These are phyloP conservation scores for Crassisporium funariophilum DNA, from an alignment of 768 basidiomycete genomes.

Conservation along the genomic window DNA sequence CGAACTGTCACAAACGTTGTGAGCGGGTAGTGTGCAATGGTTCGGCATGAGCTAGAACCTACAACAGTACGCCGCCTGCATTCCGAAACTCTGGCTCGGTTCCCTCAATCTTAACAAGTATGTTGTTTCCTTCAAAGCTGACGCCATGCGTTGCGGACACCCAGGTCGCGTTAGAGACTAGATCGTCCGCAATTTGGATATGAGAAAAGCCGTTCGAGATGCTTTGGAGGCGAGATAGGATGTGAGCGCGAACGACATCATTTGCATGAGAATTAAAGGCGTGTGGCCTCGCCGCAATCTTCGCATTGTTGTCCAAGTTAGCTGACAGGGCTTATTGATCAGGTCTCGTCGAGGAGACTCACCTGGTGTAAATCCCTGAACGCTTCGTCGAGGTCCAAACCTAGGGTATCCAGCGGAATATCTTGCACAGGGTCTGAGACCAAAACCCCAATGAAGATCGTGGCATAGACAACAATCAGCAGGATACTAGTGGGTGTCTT, in stretches of 20 bases:
- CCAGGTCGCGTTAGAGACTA: conserved; percentile 48
- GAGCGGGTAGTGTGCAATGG: no score
- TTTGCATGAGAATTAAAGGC: conserved; percentile 19
- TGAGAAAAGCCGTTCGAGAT: conserved; percentile 9
- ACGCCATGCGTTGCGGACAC: conserved; percentile 17
- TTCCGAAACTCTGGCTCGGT: not conserved
- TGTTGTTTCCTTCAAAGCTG: conserved; percentile 60
- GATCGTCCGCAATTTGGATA: conserved; percentile 11
- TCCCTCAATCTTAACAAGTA: conserved; percentile 60
- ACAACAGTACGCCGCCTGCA: not conserved
- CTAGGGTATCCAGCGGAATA: conserved; percentile 8
- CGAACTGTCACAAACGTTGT: no score
- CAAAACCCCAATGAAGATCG: conserved; percentile 6
- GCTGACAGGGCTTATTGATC: not conserved
- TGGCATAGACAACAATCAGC: not conserved
- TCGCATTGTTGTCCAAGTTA: not conserved
- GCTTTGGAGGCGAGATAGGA: conserved; percentile 16
- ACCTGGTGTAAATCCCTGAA: conserved; percentile 17
- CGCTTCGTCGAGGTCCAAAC: conserved; percentile 14
- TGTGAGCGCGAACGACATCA: conserved; percentile 9
- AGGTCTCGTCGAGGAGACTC: no score
- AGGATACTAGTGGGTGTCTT: no score
- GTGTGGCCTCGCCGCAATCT: conserved; percentile 19
- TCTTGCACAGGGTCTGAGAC: conserved; percentile 9
- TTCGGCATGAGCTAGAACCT: no score